Percentiles rank a stretch among this genome's conserved stretches.
These are phyloP conservation scores for Discostella stelligera DNA, from an alignment of 352 stramenopile species.

Conservation along the genomic window DNA sequence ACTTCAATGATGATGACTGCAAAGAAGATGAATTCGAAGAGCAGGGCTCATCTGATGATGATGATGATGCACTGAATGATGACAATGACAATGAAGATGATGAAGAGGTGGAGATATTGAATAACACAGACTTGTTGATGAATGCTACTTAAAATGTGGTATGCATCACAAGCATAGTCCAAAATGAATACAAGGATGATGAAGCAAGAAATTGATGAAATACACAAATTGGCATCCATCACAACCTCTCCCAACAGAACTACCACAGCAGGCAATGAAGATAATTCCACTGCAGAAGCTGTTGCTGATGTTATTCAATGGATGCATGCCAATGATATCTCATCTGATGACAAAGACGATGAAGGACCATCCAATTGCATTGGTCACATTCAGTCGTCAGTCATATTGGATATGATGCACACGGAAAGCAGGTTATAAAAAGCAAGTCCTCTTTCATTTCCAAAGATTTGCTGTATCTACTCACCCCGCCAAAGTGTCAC, in stretches of 20 bases:
- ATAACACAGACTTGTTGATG: conserved; percentile 57
- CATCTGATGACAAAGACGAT: conserved; percentile 94
- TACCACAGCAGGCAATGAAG: neutral
- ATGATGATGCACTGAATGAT: conserved; percentile 30
- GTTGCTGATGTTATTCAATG: conserved; percentile 67
- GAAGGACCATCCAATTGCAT: conserved; percentile 94
- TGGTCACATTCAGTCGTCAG: conserved; percentile 99
- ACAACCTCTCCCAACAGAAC: conserved; percentile 8
- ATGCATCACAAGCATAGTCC: conserved; percentile 48
- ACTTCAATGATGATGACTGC: conserved; percentile 27
- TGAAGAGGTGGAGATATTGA: conserved; percentile 55
- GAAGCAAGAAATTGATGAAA: conserved; percentile 18
- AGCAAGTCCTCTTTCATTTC: conserved; percentile 72
- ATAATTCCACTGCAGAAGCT: neutral
- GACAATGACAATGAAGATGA: conserved; percentile 57
- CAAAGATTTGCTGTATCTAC: conserved; percentile 79
- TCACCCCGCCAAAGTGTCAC: too few relatives aligned
- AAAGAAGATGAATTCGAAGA: conserved; percentile 79
- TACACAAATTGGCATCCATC: conserved; percentile 28
- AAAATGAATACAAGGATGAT: conserved; percentile 1
- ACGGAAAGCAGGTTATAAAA: conserved; percentile 95
- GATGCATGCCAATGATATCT: conserved; percentile 97
- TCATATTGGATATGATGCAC: conserved; percentile 98
- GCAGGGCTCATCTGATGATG: conserved; percentile 77
- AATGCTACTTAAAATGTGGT: too few relatives aligned